Conservation (phyloP, 1,284 basidiomycete genomes). For the Filobasidium uniguttulatum region DNA sequence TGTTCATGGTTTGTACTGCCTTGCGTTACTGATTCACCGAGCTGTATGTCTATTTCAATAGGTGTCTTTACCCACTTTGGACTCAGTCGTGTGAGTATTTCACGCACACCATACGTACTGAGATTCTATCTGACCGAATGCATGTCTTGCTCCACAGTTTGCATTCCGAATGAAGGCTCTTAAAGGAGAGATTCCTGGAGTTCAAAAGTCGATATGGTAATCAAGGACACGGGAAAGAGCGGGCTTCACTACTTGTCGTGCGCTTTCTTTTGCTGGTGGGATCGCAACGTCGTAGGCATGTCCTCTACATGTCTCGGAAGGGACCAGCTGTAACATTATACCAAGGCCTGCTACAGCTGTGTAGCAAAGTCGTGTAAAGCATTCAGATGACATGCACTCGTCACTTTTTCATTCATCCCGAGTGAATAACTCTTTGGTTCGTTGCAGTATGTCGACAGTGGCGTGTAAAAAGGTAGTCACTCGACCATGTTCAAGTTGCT, state of each 20-base stretch:
- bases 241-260: not conserved
- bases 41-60: not conserved
- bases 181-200: constrained; percentile 64
- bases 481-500: too few species aligned
- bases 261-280: not conserved
- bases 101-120: not conserved
- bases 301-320: too few species aligned
- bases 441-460: too few species aligned
- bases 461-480: too few species aligned
- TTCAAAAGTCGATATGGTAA: constrained; percentile 81
- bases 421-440: too few species aligned
- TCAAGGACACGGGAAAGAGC: not conserved
- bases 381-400: too few species aligned
- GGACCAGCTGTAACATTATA: too few species aligned
- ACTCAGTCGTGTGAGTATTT: constrained; percentile 59
- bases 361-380: too few species aligned
- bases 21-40: not conserved
- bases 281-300: not conserved
- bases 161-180: constrained; percentile 78
- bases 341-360: too few species aligned
- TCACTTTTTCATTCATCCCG: too few species aligned
- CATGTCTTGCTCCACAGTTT: constrained; percentile 43
- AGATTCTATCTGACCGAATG: not conserved
- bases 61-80: constrained; percentile 77
- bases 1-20: not conserved